Conservation (phyloP, 176 grass and related monocot genomes). For the Lolium perenne region DNA sequence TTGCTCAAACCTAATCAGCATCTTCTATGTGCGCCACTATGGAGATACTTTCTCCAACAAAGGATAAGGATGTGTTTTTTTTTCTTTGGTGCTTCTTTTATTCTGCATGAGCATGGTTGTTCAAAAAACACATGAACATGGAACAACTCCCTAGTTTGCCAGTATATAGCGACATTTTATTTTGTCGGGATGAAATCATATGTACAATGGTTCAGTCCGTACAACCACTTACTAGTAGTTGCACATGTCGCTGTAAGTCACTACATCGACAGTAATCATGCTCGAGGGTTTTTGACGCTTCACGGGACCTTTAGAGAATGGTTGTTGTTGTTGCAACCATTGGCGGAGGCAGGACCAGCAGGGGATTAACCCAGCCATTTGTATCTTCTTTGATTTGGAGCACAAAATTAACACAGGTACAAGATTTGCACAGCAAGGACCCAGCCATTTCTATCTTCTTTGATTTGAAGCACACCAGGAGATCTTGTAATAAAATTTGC, state of each 20-base stretch:
- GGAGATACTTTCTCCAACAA: conserved; percentile 16
- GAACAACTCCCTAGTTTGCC: neutral
- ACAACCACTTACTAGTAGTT: neutral
- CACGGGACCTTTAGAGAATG: neutral
- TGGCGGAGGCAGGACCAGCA: too few relatives aligned
- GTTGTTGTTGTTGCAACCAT: neutral
- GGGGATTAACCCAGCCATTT: too few relatives aligned
- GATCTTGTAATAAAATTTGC: too few relatives aligned
- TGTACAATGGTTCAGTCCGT: neutral
- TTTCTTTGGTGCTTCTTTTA: conserved; percentile 26
- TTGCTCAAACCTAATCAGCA: conserved; percentile 26
- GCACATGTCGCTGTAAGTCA: too few relatives aligned
- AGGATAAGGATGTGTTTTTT: neutral
- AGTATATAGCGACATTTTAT: neutral
- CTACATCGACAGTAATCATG: neutral
- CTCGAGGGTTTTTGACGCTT: neutral
- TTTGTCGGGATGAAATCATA: neutral
- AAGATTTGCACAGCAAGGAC: too few relatives aligned
- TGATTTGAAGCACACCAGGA: too few relatives aligned
- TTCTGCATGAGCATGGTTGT: neutral
- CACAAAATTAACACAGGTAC: too few relatives aligned
- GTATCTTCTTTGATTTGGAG: too few relatives aligned
- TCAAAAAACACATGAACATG: neutral
- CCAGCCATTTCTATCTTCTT: too few relatives aligned
- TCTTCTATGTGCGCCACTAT: neutral